phyloP scores from a whole-genome alignment of 139 green algal species.

The Yamagishiella unicocca region DNA sequence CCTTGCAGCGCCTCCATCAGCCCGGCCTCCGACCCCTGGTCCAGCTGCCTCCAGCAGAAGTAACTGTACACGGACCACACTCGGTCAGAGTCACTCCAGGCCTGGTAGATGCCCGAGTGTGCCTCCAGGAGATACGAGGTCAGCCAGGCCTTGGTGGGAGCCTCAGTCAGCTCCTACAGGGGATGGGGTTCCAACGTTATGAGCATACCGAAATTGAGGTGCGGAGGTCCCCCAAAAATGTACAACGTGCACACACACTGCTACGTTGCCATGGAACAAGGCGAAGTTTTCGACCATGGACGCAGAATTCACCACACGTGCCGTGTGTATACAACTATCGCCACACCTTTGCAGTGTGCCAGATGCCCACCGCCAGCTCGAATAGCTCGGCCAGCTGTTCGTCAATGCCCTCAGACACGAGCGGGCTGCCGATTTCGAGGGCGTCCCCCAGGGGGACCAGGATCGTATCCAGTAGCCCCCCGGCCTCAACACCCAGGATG shows the following conservation, averaged over 20 bases:
- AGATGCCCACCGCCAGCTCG: neutral
- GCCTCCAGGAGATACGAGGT: neutral
- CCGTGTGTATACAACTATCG: too few relatives aligned
- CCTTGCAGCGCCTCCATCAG: neutral
- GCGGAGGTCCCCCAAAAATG: too few relatives aligned
- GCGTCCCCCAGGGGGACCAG: neutral
- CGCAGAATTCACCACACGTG: too few relatives aligned
- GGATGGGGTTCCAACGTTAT: too few relatives aligned
- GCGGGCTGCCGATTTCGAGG: neutral
- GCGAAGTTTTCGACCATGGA: too few relatives aligned
- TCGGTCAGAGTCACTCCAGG: neutral
- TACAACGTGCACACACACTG: too few relatives aligned
- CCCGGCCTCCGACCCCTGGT: neutral
- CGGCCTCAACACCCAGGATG: neutral
- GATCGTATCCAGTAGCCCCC: neutral
- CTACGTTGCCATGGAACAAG: too few relatives aligned
- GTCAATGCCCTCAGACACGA: neutral
- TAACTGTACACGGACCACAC: slow-evolving; percentile 7
- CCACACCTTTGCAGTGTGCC: neutral
- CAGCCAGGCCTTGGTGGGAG: neutral
- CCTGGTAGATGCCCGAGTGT: neutral
- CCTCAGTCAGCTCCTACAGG: neutral
- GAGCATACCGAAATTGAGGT: too few relatives aligned
- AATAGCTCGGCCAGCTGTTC: neutral
- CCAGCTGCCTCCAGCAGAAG: neutral